phyloP scores from a whole-genome alignment of 768 basidiomycete genomes.

The Phaeolepiota aurea region DNA sequence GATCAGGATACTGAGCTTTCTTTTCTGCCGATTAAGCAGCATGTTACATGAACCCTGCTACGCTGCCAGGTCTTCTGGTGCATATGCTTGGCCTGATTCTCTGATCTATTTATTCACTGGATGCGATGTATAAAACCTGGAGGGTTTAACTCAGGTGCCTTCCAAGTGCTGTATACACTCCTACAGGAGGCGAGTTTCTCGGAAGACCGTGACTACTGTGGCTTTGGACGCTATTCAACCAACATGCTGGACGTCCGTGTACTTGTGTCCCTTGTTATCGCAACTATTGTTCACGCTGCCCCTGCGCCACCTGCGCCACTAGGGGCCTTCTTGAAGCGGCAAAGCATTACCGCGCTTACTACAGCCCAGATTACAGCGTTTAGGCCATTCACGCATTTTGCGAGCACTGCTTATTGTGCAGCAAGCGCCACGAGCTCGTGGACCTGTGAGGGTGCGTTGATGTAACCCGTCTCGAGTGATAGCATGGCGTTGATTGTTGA shows the following conservation, averaged over 20 bases:
- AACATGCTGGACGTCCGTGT: background rate
- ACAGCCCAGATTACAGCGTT: constrained; percentile 31
- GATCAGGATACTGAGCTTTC: too few species aligned
- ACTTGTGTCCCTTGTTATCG: constrained; percentile 3
- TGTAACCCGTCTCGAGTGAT: background rate
- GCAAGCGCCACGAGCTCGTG: constrained; percentile 34
- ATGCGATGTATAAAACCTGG: background rate
- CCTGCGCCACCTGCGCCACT: constrained; percentile 10
- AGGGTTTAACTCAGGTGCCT: too few species aligned
- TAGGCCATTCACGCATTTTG: constrained; percentile 41
- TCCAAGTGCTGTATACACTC: background rate
- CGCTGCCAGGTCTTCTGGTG: too few species aligned
- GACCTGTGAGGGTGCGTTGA: constrained; percentile 36
- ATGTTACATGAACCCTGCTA: too few species aligned
- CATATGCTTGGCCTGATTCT: too few species aligned
- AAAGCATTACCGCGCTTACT: constrained; percentile 29
- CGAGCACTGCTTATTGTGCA: constrained; percentile 42
- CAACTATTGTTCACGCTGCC: constrained; percentile 10
- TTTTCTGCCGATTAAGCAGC: too few species aligned
- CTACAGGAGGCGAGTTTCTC: background rate
- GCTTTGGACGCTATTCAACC: too few species aligned
- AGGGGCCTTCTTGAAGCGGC: constrained; percentile 10
- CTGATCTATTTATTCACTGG: too few species aligned
- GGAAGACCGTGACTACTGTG: too few species aligned
- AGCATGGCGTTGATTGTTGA: background rate